Evolutionary conservation across 108 stramenopile species (phyloP).

Genomic region (Skeletonema menzelii): DNA sequence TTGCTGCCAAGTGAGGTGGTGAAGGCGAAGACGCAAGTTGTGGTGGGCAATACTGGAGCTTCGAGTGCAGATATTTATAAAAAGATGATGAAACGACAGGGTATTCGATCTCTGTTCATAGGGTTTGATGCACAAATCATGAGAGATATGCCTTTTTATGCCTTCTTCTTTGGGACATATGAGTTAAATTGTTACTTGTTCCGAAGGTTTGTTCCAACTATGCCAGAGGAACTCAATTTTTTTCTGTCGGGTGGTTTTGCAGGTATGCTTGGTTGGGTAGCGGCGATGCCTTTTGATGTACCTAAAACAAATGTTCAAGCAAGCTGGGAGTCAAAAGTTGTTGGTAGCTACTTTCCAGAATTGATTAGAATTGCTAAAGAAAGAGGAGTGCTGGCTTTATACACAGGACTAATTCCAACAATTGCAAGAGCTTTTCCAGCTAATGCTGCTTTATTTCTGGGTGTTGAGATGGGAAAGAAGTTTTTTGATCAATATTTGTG

Average conservation of each 20-base stretch:
- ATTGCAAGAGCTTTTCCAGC: conserved; percentile 87
- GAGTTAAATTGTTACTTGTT: conserved; percentile 83
- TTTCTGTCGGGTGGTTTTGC: conserved; percentile 88
- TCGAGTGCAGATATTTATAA: conserved; percentile 65
- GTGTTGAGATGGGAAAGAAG: conserved; percentile 86
- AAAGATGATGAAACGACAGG: conserved; percentile 70
- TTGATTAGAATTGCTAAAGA: conserved; percentile 64
- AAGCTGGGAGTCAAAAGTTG: conserved; percentile 79
- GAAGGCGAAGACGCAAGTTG: conserved; percentile 88
- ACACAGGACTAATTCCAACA: conserved; percentile 81
- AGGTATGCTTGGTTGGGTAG: conserved; percentile 85
- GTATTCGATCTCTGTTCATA: conserved; percentile 61
- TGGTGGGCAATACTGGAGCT: conserved; percentile 49
- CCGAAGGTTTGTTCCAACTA: conserved; percentile 71
- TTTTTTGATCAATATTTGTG: conserved; percentile 79
- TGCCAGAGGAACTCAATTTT: conserved; percentile 88
- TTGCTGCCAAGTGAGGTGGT: conserved; percentile 84
- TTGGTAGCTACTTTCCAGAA: conserved; percentile 88
- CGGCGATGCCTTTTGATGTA: conserved; percentile 92
- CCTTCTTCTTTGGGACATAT: conserved; percentile 83
- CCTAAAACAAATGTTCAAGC: conserved; percentile 92
- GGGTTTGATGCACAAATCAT: conserved; percentile 89
- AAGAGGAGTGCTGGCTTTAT: conserved; percentile 74
- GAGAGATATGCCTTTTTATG: conserved; percentile 87
- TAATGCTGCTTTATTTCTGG: conserved; percentile 91